Evolutionary conservation across 2,329 filamentous ascomycete genomes (phyloP).

Genomic region (Fusarium protoensiforme): DNA sequence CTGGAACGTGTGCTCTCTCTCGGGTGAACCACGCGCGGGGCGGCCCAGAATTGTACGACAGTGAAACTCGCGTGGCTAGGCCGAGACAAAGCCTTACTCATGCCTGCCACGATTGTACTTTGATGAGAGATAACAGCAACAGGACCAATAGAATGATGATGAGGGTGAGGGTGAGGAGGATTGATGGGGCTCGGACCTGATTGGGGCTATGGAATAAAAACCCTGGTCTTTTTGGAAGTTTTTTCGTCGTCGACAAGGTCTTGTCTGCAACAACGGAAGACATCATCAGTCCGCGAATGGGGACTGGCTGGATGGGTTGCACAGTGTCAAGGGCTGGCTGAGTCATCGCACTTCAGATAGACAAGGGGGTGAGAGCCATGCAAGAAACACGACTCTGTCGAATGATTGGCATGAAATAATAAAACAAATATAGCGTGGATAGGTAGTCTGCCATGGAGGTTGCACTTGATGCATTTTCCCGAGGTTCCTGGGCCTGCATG

Average conservation of each 20-base stretch:
- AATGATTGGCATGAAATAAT: neutral
- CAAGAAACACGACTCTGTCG: neutral
- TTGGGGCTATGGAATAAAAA: neutral
- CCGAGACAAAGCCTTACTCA: conserved; percentile 28
- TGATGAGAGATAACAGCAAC: neutral
- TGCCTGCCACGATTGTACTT: conserved; percentile 1
- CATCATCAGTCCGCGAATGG: neutral
- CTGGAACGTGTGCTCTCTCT: conserved; percentile 18
- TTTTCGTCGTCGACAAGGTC: neutral
- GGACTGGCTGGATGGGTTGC: neutral
- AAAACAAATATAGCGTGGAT: neutral
- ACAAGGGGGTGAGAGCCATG: neutral
- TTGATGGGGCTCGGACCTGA: neutral
- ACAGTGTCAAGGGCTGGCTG: neutral
- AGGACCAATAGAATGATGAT: neutral
- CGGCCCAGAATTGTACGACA: neutral
- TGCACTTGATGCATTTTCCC: neutral
- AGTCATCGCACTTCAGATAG: neutral
- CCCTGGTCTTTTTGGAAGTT: neutral
- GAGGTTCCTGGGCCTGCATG: neutral
- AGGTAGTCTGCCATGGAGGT: neutral
- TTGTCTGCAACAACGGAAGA: neutral
- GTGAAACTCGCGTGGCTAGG: conserved; percentile 33
- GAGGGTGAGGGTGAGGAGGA: neutral
- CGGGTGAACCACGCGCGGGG: neutral